phyloP scores from a whole-genome alignment of 1,139 yeast species.

The Candida frijolesensis region DNA sequence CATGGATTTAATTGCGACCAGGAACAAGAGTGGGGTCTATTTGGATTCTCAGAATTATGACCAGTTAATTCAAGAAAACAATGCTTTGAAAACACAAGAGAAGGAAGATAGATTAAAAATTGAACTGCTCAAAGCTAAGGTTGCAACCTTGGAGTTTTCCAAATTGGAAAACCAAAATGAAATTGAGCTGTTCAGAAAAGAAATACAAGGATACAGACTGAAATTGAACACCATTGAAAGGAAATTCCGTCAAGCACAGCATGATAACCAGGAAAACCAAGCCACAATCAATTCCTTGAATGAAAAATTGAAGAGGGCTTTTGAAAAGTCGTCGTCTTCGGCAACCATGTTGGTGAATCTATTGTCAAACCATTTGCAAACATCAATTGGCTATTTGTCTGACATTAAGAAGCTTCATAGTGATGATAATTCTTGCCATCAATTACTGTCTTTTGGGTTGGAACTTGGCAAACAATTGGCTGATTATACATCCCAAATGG shows the following conservation, averaged over 20 bases:
- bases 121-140: slow-evolving; percentile 18
- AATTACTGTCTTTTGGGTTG: slow-evolving; percentile 7
- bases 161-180: slow-evolving; percentile 13
- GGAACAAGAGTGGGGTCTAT: slow-evolving; percentile 63
- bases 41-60: slow-evolving; percentile 61
- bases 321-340: slow-evolving; percentile 12
- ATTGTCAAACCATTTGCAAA: slow-evolving; percentile 12
- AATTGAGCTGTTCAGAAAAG: slow-evolving; percentile 9
- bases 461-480: slow-evolving; percentile 8
- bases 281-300: slow-evolving; percentile 6
- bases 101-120: slow-evolving; percentile 22
- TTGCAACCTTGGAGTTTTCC: slow-evolving; percentile 12
- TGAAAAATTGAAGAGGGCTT: slow-evolving; percentile 10
- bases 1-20: slow-evolving; percentile 62
- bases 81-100: slow-evolving; percentile 26
- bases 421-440: not conserved
- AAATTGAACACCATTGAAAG: slow-evolving; percentile 3
- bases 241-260: not conserved
- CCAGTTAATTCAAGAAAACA: slow-evolving; percentile 41
- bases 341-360: slow-evolving; percentile 10
- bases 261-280: slow-evolving; percentile 1
- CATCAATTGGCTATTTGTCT: slow-evolving; percentile 10
- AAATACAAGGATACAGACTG: slow-evolving; percentile 9
- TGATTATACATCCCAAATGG: slow-evolving; percentile 8
- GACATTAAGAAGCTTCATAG: slow-evolving; percentile 5